Evolutionary conservation across 495 filamentous ascomycete species (phyloP), one percentile per base, ranked within the genome.

Genomic region (Daldinia childiae): DNA sequence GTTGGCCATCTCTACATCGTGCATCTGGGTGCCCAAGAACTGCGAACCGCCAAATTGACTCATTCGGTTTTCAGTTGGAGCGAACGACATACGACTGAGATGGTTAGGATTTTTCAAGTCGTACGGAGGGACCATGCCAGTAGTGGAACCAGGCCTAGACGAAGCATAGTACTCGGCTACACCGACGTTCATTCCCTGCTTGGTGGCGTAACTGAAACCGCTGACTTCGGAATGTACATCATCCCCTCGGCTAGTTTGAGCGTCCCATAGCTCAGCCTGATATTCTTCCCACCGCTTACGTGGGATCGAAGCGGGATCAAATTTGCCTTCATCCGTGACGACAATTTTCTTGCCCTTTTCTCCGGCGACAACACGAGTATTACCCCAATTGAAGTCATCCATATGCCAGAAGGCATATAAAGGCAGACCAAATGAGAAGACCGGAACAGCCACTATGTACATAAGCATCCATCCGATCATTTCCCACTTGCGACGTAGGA

Each of bases 401-500:
- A 98, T 98, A 81, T 98, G 87, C 95, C 95, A 99, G 88, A 99
- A 99, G 50, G 94, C 86, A 80, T 98, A 99, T 6, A 99, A 86
- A 1, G 95, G 95, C 7, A 99, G 85, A 58, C 88, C 94, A 68
- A 97, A 91, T 30, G 92, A 89, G 87, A 97, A 98, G 69, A 99
- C 88, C 12, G 95, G 95, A 61, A 97, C 90, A 58, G 95, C 96
- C 26, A 95, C 73, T 52, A 99, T 84, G 80, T 99, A 99, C 58
- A 99, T 88, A 68, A 99, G 81, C 94, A 99, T 97, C 95, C 95
- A 99, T 15, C 94, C 95, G 68, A 99, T 90, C 93, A 97, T 97
- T 77, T 99, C 93, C 95, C 95, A 99, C 83, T 97, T 97, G 69
- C 95, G 90, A 56, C 92, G 89, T 58, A 97, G 73, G 77, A 98